Percentiles rank a stretch among this genome's conserved stretches.
phyloP scores from a whole-genome alignment of 176 grass and related monocot genomes.

The Aegilops longissima region DNA sequence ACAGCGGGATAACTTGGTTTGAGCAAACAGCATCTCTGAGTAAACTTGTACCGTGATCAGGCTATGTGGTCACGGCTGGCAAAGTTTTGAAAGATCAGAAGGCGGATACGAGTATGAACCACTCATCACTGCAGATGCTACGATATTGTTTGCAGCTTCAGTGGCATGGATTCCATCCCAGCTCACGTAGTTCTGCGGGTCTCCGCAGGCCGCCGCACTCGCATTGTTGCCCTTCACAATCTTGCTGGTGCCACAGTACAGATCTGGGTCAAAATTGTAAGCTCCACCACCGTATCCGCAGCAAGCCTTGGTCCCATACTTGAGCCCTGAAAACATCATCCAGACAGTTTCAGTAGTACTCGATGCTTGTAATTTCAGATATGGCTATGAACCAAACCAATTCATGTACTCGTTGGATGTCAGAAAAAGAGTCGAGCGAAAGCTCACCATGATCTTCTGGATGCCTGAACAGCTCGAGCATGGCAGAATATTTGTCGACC shows the following conservation, averaged over 20 bases:
- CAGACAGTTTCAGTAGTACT: background rate
- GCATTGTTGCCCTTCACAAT: constrained; percentile 30
- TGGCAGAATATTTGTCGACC: constrained; percentile 43
- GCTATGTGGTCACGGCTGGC: constrained; percentile 29
- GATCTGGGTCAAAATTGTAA: constrained; percentile 49
- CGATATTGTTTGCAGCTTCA: constrained; percentile 56
- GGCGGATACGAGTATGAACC: constrained; percentile 42
- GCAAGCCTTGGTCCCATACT: constrained; percentile 56
- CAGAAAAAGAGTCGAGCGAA: background rate
- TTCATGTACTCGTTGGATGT: background rate
- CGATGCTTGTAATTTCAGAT: background rate
- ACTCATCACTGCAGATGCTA: constrained; percentile 43
- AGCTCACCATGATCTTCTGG: constrained; percentile 46
- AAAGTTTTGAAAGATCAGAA: constrained; percentile 42
- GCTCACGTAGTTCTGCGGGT: constrained; percentile 64
- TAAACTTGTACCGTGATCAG: background rate
- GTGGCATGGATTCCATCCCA: constrained; percentile 89
- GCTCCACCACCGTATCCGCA: constrained; percentile 58
- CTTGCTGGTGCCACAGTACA: constrained; percentile 66
- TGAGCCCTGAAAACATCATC: constrained; percentile 39
- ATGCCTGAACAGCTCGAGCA: constrained; percentile 61
- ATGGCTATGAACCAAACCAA: too few relatives aligned
- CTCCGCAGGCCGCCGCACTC: constrained; percentile 43
- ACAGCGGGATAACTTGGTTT: background rate
- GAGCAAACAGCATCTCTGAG: background rate